Conservation (phyloP, 108 stramenopile species). For the Craspedostauros australis region DNA sequence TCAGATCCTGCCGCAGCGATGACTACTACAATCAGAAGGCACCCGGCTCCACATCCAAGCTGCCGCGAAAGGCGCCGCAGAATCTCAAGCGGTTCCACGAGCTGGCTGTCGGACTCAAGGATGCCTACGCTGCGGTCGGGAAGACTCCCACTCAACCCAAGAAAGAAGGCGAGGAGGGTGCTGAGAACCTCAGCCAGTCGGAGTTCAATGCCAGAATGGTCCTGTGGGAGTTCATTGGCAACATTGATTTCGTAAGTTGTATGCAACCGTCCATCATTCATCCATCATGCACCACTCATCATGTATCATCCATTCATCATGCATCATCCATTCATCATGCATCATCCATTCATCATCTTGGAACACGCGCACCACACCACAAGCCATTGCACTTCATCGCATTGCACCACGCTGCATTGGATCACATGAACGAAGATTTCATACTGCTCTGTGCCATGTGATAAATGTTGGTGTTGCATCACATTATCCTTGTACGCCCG, state of each 20-base stretch:
- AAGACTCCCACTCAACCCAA: conserved; percentile 43
- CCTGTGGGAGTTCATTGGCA: conserved; percentile 77
- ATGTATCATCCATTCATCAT: no score
- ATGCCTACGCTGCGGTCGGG: conserved; percentile 79
- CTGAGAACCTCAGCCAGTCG: conserved; percentile 13
- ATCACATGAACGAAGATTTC: no score
- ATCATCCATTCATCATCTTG: no score
- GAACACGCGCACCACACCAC: no score
- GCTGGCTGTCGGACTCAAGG: conserved; percentile 79
- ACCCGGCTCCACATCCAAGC: conserved; percentile 69
- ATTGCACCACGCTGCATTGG: no score
- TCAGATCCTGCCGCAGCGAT: conserved; percentile 82
- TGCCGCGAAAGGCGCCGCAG: conserved; percentile 73
- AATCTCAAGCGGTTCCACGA: conserved; percentile 84
- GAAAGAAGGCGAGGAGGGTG: conserved; percentile 17
- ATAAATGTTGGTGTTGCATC: no score
- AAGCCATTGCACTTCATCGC: no score
- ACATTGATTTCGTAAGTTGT: conserved; percentile 71
- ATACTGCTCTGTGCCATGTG: no score
- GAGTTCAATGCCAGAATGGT: conserved; percentile 39
- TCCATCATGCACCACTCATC: no score
- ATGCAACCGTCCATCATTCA: neutral
- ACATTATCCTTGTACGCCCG: no score
- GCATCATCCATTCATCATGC: no score
- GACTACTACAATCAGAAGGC: conserved; percentile 85